Percentiles rank a stretch among this genome's conserved stretches.
Conservation (phyloP, 1,284 basidiomycete genomes). For the Coniferiporia sulphurascens region DNA sequence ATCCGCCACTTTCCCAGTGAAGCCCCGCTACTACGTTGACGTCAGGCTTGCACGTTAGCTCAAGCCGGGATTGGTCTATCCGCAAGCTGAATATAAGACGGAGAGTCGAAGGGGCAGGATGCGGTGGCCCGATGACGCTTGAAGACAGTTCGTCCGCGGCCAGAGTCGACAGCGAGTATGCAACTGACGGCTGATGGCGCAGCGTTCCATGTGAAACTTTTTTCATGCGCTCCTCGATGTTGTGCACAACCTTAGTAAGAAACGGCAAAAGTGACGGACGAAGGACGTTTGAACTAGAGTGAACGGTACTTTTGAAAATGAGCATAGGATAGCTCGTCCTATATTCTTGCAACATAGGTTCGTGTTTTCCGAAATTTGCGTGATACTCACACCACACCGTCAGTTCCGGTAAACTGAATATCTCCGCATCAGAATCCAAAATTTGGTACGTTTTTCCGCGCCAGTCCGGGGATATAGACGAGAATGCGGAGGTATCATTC, state of each 20-base stretch:
- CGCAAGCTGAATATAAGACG: constrained; percentile 80
- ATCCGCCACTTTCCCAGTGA: constrained; percentile 90
- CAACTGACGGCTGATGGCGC: neutral
- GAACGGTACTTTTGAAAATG: constrained; percentile 75
- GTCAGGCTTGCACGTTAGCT: constrained; percentile 82
- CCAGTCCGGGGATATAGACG: constrained; percentile 31
- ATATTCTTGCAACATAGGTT: constrained; percentile 18
- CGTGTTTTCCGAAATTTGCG: constrained; percentile 39
- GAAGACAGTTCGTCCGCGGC: neutral
- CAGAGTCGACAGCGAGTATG: constrained; percentile 18
- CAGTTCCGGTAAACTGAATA: constrained; percentile 73
- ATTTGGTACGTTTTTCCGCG: constrained; percentile 44
- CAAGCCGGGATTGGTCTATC: constrained; percentile 82
- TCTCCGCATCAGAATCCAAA: constrained; percentile 49
- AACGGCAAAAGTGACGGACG: constrained; percentile 81
- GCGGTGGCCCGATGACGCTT: neutral
- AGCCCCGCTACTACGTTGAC: constrained; percentile 83
- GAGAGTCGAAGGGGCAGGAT: constrained; percentile 39
- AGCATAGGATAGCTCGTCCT: constrained; percentile 50
- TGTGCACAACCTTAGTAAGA: constrained; percentile 64
- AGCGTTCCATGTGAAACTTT: constrained; percentile 21
- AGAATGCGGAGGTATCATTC: constrained; percentile 33
- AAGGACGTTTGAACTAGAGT: constrained; percentile 81
- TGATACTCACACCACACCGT: constrained; percentile 83
- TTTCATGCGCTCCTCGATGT: constrained; percentile 61